phyloP scores from a whole-genome alignment of 2,329 filamentous ascomycete genomes.

The Phaeosphaeriaceae sp. region DNA sequence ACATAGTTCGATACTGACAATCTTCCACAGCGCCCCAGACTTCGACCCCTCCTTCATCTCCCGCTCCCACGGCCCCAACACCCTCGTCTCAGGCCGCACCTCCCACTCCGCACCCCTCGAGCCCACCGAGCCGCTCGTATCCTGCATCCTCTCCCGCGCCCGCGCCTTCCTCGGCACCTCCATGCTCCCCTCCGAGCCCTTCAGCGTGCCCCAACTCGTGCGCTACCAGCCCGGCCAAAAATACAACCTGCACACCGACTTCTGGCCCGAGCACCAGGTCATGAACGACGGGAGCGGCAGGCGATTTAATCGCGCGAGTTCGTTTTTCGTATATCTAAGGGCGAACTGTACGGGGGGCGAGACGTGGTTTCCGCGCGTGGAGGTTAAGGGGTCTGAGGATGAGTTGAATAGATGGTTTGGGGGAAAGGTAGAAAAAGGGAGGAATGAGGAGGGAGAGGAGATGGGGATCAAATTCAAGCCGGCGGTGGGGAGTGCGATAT shows the following conservation, averaged over 20 bases:
- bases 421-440: not conserved
- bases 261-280: conserved; percentile 3
- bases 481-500: conserved; percentile 63
- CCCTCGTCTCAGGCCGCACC: conserved; percentile 29
- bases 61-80: conserved; percentile 15
- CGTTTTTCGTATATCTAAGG: conserved; percentile 22
- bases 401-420: not conserved
- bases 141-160: conserved; percentile 32
- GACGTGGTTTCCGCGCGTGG: not conserved
- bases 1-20: conserved; percentile 2
- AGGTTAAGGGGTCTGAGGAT: not conserved
- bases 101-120: conserved; percentile 31
- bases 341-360: not conserved
- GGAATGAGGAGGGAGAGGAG: not conserved
- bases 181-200: not conserved
- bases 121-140: conserved; percentile 22
- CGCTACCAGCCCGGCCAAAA: conserved; percentile 29
- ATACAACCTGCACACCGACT: conserved; percentile 23
- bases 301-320: conserved; percentile 24
- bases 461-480: conserved; percentile 55
- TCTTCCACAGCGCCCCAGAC: conserved; percentile 15
- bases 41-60: conserved; percentile 34
- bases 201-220: conserved; percentile 23
- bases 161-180: conserved; percentile 29
- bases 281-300: conserved; percentile 5